Conservation (phyloP, 2,329 filamentous ascomycete species). For the Trichoderma brevicompactum region DNA sequence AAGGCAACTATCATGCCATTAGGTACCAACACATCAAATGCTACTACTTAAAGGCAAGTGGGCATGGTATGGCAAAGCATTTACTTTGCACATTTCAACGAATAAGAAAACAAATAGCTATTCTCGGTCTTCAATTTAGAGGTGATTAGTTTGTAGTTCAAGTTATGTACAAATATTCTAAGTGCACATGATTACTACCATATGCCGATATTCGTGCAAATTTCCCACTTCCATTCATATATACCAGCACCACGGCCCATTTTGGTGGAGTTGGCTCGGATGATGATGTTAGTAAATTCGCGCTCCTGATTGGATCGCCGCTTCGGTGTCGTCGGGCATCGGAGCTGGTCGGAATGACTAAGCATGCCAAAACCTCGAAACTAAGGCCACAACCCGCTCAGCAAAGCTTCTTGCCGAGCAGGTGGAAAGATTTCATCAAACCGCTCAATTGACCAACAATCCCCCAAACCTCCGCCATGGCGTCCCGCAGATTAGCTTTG, state of each 20-base stretch:
- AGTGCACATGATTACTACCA: no score
- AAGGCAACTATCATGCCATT: constrained; percentile 18
- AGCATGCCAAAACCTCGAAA: constrained; percentile 42
- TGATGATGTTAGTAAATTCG: constrained; percentile 40
- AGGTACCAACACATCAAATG: constrained; percentile 14
- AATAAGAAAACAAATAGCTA: not conserved
- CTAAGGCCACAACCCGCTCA: constrained; percentile 51
- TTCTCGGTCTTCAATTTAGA: no score
- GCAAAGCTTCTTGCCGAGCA: constrained; percentile 53
- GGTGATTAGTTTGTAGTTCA: no score
- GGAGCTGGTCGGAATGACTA: constrained; percentile 51
- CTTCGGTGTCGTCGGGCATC: constrained; percentile 37
- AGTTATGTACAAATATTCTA: no score
- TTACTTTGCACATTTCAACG: not conserved
- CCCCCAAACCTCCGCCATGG: constrained; percentile 70
- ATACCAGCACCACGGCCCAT: not conserved
- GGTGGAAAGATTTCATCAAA: constrained; percentile 58
- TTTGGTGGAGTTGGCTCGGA: constrained; percentile 5
- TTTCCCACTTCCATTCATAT: not conserved
- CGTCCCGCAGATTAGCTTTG: constrained; percentile 95
- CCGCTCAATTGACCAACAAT: constrained; percentile 57
- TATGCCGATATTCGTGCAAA: no score
- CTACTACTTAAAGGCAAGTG: not conserved
- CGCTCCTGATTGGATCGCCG: constrained; percentile 41
- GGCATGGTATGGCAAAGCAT: not conserved